phyloP scores from a whole-genome alignment of 106 monocot genomes.

The Allium cepa region DNA sequence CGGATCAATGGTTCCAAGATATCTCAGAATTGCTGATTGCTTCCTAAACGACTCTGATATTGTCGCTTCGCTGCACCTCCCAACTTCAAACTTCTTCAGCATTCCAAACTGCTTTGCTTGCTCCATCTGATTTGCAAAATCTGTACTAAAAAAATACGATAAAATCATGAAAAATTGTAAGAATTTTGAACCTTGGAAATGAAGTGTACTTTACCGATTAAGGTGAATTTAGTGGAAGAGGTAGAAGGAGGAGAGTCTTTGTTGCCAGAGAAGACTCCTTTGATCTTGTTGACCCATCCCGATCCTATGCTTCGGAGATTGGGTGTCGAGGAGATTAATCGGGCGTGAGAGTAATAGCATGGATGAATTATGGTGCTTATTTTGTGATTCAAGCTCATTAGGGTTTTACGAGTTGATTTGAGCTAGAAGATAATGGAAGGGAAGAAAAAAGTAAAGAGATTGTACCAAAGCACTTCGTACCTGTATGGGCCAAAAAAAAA shows the following conservation, averaged over 20 bases:
- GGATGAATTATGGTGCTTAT: background rate
- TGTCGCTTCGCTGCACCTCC: slow-evolving; percentile 73
- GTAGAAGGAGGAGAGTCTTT: slow-evolving; percentile 10
- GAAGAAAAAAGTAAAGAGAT: too few relatives aligned
- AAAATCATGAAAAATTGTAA: background rate
- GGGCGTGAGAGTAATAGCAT: slow-evolving; percentile 13
- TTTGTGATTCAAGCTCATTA: slow-evolving; percentile 2
- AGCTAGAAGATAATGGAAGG: too few relatives aligned
- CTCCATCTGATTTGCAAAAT: slow-evolving; percentile 93
- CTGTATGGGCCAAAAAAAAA: too few relatives aligned
- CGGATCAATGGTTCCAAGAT: slow-evolving; percentile 81
- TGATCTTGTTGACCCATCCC: slow-evolving; percentile 88
- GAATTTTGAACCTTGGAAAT: background rate
- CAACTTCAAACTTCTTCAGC: slow-evolving; percentile 71
- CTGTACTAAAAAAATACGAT: slow-evolving; percentile 17
- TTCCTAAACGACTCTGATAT: slow-evolving; percentile 65
- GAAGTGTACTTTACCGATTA: slow-evolving; percentile 31
- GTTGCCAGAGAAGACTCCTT: slow-evolving; percentile 85
- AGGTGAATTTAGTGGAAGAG: slow-evolving; percentile 30
- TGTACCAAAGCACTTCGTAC: too few relatives aligned
- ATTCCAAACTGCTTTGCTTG: slow-evolving; percentile 65
- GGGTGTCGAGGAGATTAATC: slow-evolving; percentile 64
- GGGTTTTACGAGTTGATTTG: background rate
- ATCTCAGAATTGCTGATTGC: slow-evolving; percentile 63
- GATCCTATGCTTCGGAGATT: slow-evolving; percentile 39